These are phyloP conservation scores for Diaporthe batatas DNA, from an alignment of 2,329 filamentous ascomycete species.

Conservation along the genomic window DNA sequence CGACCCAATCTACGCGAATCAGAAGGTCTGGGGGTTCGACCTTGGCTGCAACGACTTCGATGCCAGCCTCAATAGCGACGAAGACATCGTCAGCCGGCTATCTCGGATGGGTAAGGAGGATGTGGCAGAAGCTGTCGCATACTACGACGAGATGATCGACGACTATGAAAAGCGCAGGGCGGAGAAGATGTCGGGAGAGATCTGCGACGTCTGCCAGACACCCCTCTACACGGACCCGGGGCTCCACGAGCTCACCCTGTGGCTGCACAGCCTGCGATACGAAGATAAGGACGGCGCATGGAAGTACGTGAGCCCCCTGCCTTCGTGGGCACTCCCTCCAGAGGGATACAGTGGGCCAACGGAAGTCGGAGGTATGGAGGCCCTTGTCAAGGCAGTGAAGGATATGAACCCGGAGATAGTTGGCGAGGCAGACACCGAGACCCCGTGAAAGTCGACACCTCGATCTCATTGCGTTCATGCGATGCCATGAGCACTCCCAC, in stretches of 20 bases:
- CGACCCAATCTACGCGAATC: conserved; percentile 97
- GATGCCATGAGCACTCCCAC: neutral
- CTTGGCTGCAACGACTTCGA: conserved; percentile 79
- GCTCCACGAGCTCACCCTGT: conserved; percentile 89
- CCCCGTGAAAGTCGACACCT: conserved; percentile 23
- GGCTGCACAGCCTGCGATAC: conserved; percentile 92
- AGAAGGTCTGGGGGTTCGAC: conserved; percentile 86
- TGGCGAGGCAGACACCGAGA: conserved; percentile 39
- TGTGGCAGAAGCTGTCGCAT: conserved; percentile 88
- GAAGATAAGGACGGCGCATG: conserved; percentile 85
- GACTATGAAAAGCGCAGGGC: conserved; percentile 91
- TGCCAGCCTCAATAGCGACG: conserved; percentile 79
- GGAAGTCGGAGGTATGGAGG: conserved; percentile 73
- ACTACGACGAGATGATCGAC: conserved; percentile 94
- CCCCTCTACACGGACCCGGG: conserved; percentile 95
- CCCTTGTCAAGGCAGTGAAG: conserved; percentile 68
- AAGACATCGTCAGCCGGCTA: conserved; percentile 88
- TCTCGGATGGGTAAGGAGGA: conserved; percentile 95
- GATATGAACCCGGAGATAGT: conserved; percentile 59
- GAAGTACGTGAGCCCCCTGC: conserved; percentile 88
- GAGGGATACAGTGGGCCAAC: conserved; percentile 78
- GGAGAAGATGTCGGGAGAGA: conserved; percentile 90
- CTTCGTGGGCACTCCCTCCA: conserved; percentile 88
- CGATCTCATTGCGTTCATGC: conserved; percentile 33
- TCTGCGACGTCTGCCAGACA: conserved; percentile 85